Evolutionary conservation across 768 basidiomycete genomes (phyloP), one percentile per base, ranked within the genome.

Genomic region (Clavulina sp.): DNA sequence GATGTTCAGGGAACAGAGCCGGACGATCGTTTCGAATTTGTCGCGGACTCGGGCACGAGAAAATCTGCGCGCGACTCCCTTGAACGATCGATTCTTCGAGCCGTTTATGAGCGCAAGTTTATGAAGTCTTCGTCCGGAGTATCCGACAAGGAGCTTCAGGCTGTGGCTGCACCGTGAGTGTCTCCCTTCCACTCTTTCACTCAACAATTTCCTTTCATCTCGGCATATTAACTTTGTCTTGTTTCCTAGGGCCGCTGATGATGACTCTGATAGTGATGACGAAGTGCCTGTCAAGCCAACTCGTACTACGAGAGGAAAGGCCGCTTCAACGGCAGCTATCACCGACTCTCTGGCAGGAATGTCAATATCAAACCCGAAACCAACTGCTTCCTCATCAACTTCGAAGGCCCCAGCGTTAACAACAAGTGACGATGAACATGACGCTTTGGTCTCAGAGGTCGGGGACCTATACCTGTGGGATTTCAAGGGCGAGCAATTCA

Each of bases 51-150:
- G 9, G 80, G 80, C 3, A 88, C 87, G 43, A 78, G 77, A 48
- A 72, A 64, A 49, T 82, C 85, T 0, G 92, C 87, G 0, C 76
- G 80, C 44, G 81, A 76, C 16, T 84, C 89, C 63, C 95, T 97
- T 62, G 91, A 96, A 67, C 80, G 80, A 24, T 86, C 89, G 66
- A 84, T 96, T 73, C 85, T 93, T 59, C 79, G 86, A 28, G 93
- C 93, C 53, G 89, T 97, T 80, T 97, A 82, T 64, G 95, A 99
- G 62, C 77, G 91, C 66, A 92, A 91, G 69, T 81, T 83, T 69
- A 80, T 72, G 59, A 69, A 58, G 48, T 77, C 75, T 58, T 84
- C 85, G 7, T 80, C 24, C 18, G 48, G 48, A 9, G 32, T 49
- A 18, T 64, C 63, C 29, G 82, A 87, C 58, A 65, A 70, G 1